Conservation (phyloP, 2,329 filamentous ascomycete species). For the Phaeophleospora eucalypticola region DNA sequence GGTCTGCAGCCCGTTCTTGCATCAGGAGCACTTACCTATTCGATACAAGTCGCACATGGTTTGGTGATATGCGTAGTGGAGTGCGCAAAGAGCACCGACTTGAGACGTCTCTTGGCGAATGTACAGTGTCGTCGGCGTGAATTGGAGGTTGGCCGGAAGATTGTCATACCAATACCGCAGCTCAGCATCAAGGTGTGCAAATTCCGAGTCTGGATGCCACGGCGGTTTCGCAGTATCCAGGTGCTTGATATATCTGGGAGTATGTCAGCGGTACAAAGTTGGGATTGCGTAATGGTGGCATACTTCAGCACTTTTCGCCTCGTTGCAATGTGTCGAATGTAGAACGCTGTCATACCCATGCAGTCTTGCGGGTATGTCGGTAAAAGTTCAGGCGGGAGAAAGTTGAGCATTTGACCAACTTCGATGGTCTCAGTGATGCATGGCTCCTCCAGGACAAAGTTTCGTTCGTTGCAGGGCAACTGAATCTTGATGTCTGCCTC, state of each 20-base stretch:
- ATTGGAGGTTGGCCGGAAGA: conserved; percentile 23
- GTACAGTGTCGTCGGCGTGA: conserved; percentile 23
- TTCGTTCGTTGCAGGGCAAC: conserved; percentile 24
- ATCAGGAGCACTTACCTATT: conserved; percentile 7
- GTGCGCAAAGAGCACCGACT: conserved; percentile 20
- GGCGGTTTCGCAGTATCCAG: conserved; percentile 21
- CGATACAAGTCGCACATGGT: conserved; percentile 26
- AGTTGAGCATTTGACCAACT: conserved; percentile 20
- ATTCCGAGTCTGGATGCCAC: conserved; percentile 23
- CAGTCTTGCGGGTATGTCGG: conserved; percentile 23
- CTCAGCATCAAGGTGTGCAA: conserved; percentile 21
- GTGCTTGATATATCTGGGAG: conserved; percentile 22
- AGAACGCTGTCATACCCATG: conserved; percentile 25
- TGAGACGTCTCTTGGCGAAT: conserved; percentile 25
- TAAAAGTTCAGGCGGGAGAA: conserved; percentile 18
- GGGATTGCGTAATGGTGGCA: neutral
- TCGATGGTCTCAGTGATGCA: conserved; percentile 25
- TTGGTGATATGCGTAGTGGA: conserved; percentile 24
- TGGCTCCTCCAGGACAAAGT: conserved; percentile 23
- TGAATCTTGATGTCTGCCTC: conserved; percentile 26
- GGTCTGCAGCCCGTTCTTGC: no score
- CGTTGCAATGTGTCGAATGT: conserved; percentile 22
- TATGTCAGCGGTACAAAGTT: neutral
- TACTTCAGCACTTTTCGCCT: conserved; percentile 22
- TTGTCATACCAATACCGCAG: conserved; percentile 22